Conservation (phyloP, 176 grass and related monocot genomes). For the Ampelocalamus luodianensis region DNA sequence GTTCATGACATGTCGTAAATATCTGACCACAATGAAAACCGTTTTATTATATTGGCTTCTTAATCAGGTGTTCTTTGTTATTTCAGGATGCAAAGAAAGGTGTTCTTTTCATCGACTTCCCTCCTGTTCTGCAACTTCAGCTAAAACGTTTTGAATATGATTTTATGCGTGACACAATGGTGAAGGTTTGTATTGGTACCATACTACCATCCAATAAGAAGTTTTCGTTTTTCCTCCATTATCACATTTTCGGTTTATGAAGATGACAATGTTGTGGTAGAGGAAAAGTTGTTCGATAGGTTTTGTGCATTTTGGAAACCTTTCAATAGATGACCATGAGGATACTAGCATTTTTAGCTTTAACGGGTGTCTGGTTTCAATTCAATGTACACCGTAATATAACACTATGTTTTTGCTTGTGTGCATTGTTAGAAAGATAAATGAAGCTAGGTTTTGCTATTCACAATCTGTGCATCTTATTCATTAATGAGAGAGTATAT, state of each 20-base stretch:
- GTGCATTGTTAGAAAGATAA: no score
- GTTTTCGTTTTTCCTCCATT: background rate
- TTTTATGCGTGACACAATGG: slow-evolving; percentile 99
- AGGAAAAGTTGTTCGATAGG: background rate
- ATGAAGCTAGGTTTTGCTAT: no score
- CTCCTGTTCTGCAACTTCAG: slow-evolving; percentile 98
- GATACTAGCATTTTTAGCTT: slow-evolving; percentile 23
- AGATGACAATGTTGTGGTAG: background rate
- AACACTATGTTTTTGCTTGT: background rate
- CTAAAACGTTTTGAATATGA: slow-evolving; percentile 99
- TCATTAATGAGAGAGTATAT: no score
- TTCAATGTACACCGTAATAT: background rate
- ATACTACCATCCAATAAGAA: slow-evolving; percentile 6
- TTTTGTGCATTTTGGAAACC: slow-evolving; percentile 1
- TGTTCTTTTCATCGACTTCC: slow-evolving; percentile 98
- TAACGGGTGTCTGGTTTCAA: background rate
- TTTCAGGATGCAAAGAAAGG: slow-evolving; percentile 99
- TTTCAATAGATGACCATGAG: background rate
- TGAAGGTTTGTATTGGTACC: slow-evolving; percentile 79
- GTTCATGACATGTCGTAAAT: background rate
- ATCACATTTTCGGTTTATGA: slow-evolving; percentile 7
- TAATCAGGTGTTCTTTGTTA: slow-evolving; percentile 27
- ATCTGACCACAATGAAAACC: background rate
- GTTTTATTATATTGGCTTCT: slow-evolving; percentile 3
- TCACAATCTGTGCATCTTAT: no score